Conservation (phyloP, 2,329 filamentous ascomycete genomes). For the Daldinia eschscholtzii region DNA sequence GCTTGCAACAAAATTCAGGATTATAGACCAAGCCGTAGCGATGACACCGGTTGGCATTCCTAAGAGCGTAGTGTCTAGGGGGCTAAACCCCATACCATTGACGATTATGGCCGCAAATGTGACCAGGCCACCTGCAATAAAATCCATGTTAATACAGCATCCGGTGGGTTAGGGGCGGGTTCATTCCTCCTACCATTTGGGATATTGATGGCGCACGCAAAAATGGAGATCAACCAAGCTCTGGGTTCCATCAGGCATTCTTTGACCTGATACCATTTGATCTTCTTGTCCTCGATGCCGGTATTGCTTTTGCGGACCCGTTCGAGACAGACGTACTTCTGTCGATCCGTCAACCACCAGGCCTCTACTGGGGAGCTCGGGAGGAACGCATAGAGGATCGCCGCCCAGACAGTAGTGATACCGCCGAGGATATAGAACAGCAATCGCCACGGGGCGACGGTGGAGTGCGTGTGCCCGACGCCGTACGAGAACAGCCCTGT, state of each 20-base stretch:
- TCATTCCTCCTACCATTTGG: constrained; percentile 55
- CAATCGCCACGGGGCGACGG: constrained; percentile 11
- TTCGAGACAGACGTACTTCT: constrained; percentile 37
- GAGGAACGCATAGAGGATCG: constrained; percentile 13
- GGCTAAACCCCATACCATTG: constrained; percentile 66
- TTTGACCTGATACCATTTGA: constrained; percentile 54
- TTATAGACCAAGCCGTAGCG: constrained; percentile 42
- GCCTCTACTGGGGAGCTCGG: constrained; percentile 17
- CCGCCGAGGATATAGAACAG: constrained; percentile 13
- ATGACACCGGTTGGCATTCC: constrained; percentile 58
- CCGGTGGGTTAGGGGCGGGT: neutral
- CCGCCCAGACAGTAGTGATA: constrained; percentile 13
- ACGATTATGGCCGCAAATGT: constrained; percentile 72
- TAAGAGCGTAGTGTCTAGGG: constrained; percentile 66
- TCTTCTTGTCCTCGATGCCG: constrained; percentile 54
- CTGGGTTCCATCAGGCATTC: constrained; percentile 59
- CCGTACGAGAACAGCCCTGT: constrained; percentile 16
- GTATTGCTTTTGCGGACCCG: constrained; percentile 56
- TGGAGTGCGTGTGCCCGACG: constrained; percentile 14
- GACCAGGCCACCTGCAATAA: constrained; percentile 61
- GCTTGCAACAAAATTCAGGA: constrained; percentile 44
- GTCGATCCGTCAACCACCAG: constrained; percentile 17
- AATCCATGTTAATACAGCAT: constrained; percentile 6
- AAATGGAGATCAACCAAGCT: constrained; percentile 64
- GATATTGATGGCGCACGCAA: constrained; percentile 64